Evolutionary conservation across 768 basidiomycete genomes (phyloP), one percentile per base, ranked within the genome.

Genomic region (Trametes cingulata): DNA sequence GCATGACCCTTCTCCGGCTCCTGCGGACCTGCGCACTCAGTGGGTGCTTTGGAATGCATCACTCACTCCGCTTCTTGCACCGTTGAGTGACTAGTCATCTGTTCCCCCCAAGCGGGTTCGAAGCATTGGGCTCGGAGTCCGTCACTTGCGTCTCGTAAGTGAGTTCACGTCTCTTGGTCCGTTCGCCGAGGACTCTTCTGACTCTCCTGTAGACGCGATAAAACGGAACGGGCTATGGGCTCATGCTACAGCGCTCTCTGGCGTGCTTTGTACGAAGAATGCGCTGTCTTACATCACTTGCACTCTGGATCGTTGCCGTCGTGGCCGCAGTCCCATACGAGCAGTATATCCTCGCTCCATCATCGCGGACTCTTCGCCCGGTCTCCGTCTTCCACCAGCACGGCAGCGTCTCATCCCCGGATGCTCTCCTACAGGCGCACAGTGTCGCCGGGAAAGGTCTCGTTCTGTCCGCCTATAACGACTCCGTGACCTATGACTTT

Each of bases 401-500:
- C 25, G 62, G 54, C 6, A 27, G 43, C n/a, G 17, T 63, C 12
- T 51, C 48, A 6, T 56, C 54, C 5, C 35, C 36, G 1, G 41
- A 25, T n/a, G 15, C 50, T 14, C 54, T 63, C 5, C 46, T 63
- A 7, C 40, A 10, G 0, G 17, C 12, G n/a, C 15, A 10, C 5
- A 37, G 14, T 1, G 17, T 35, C 14, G 4, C 20, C 6, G 52
- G 56, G 2, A 3, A 24, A 7, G 8, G 17, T 8, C 56, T 63
- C 24, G 24, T 50, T 12, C 52, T 63, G 15, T 6, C 33, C n/a
- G 48, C 9, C 7, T 58, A 43, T 41, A 58, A 63, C 52, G 35
- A 52, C 19, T 63, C 61, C 12, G 56, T 58, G 27, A 58, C 61
- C 40, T 63, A 63, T 27, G 61, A 63, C 48, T 63, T 63, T n/a